Conservation (phyloP, 2,329 filamentous ascomycete genomes). For the Clathrospora elynae region DNA sequence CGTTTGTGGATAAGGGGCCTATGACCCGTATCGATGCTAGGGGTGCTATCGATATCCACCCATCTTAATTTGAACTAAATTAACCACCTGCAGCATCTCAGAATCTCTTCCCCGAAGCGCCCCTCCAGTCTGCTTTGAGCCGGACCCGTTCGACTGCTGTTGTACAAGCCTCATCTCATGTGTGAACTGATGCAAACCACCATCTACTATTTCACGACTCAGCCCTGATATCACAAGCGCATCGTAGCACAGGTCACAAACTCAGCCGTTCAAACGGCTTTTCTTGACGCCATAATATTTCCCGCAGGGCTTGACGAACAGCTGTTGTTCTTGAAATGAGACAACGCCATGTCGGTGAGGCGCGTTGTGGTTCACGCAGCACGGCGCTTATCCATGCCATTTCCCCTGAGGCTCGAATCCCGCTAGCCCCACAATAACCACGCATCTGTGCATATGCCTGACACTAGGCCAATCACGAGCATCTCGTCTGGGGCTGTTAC, state of each 20-base stretch:
- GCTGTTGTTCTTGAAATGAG: slow-evolving; percentile 30
- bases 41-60: slow-evolving; percentile 43
- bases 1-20: slow-evolving; percentile 30
- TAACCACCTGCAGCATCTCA: slow-evolving; percentile 42
- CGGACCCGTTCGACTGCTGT: slow-evolving; percentile 28
- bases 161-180: slow-evolving; percentile 22
- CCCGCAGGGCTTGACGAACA: slow-evolving; percentile 28
- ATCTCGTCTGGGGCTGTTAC: slow-evolving; percentile 15
- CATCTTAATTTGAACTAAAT: slow-evolving; percentile 44
- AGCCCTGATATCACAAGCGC: slow-evolving; percentile 18
- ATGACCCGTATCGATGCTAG: slow-evolving; percentile 33
- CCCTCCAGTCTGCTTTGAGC: slow-evolving; percentile 33
- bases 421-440: slow-evolving; percentile 34
- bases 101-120: slow-evolving; percentile 25
- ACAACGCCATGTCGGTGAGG: slow-evolving; percentile 28
- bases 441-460: slow-evolving; percentile 16
- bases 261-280: slow-evolving; percentile 19
- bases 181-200: too few relatives aligned
- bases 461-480: slow-evolving; percentile 25
- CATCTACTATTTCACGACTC: background rate
- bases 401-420: slow-evolving; percentile 31
- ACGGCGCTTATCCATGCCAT: slow-evolving; percentile 33
- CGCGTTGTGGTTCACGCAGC: slow-evolving; percentile 29
- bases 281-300: slow-evolving; percentile 16
- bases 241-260: slow-evolving; percentile 16